Conservation (phyloP, 2,329 filamentous ascomycete species). For the Orbilia oligospora region DNA sequence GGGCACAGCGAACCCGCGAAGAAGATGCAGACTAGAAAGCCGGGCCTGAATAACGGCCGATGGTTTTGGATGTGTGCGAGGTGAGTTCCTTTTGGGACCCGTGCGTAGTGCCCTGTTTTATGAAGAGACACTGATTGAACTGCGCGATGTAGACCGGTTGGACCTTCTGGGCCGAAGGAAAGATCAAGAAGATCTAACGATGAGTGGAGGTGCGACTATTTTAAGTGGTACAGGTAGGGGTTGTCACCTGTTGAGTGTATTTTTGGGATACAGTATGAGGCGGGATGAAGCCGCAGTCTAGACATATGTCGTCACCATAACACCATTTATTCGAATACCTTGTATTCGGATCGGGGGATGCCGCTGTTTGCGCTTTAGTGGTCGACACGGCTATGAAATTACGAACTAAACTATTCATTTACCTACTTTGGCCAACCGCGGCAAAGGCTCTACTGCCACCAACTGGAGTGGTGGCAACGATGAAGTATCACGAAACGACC, state of each 20-base stretch:
- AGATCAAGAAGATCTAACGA: constrained; percentile 86
- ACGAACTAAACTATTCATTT: background rate
- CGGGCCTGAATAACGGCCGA: constrained; percentile 82
- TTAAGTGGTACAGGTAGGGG: constrained; percentile 62
- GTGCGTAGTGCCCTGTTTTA: background rate
- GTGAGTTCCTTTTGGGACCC: constrained; percentile 66
- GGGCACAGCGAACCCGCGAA: constrained; percentile 87
- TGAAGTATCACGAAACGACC: background rate
- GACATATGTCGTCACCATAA: constrained; percentile 1
- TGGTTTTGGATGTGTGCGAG: constrained; percentile 79
- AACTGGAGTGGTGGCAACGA: background rate
- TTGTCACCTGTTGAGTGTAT: background rate
- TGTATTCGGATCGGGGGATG: background rate
- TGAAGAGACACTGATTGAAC: constrained; percentile 1
- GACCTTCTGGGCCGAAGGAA: constrained; percentile 83
- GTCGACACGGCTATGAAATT: background rate
- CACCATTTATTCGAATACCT: background rate
- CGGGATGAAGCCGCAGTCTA: background rate
- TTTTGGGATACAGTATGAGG: background rate
- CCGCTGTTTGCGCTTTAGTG: background rate
- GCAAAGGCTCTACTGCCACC: background rate
- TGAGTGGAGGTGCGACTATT: constrained; percentile 68
- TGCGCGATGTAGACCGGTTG: constrained; percentile 74
- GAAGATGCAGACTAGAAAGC: constrained; percentile 86
- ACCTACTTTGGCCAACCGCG: background rate